A percentile compares a stretch with the other conserved stretches of the same genome.
These are phyloP conservation scores for Aspergillus thermomutatus DNA, from an alignment of 2,329 filamentous ascomycete species.

Conservation along the genomic window DNA sequence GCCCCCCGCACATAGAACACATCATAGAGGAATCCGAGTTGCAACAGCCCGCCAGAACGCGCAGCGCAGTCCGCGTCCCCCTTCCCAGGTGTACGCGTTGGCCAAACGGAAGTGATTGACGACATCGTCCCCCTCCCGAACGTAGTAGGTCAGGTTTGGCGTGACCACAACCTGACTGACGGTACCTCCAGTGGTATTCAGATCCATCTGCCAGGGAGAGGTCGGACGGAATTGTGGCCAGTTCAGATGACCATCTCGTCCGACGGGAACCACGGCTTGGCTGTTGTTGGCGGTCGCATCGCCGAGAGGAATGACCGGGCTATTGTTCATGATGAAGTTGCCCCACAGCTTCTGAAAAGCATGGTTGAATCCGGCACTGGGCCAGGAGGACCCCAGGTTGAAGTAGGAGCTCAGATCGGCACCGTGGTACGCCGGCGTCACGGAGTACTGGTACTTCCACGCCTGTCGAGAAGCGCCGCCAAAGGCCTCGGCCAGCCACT, in stretches of 20 bases:
- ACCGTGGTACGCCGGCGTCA: conserved; percentile 64
- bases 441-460: conserved; percentile 57
- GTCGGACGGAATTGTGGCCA: conserved; percentile 37
- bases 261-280: conserved; percentile 17
- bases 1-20: no score
- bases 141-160: conserved; percentile 23
- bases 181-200: conserved; percentile 48
- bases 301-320: conserved; percentile 27
- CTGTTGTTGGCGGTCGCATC: conserved; percentile 18
- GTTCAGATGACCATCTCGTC: conserved; percentile 21
- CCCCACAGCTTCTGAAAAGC: conserved; percentile 47
- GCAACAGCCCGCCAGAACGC: conserved; percentile 41
- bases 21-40: conserved; percentile 1
- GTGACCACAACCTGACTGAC: conserved; percentile 12
- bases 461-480: conserved; percentile 25
- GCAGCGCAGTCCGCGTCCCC: conserved; percentile 45
- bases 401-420: conserved; percentile 56
- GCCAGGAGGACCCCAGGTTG: conserved; percentile 18
- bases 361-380: conserved; percentile 28
- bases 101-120: conserved; percentile 42
- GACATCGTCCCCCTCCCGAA: conserved; percentile 27
- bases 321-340: conserved; percentile 44
- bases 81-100: conserved; percentile 48
- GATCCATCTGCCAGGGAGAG: conserved; percentile 40
- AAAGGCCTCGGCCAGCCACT: conserved; percentile 54